Conservation (phyloP, 2,329 filamentous ascomycete genomes). For the Truncatella angustata region DNA sequence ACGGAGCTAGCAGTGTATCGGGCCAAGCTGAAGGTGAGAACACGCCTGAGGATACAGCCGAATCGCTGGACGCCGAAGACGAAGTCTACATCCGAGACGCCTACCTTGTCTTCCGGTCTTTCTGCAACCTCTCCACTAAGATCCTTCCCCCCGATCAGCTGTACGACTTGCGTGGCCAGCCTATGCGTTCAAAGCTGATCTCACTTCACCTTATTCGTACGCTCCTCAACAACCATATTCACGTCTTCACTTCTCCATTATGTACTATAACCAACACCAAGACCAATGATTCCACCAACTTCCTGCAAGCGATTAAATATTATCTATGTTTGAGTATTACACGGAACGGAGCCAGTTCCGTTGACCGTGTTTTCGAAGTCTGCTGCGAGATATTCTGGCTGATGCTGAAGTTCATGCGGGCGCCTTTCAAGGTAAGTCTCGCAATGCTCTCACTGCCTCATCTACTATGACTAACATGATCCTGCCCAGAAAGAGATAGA, state of each 20-base stretch:
- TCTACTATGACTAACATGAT: slow-evolving; percentile 22
- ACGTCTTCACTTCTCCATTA: slow-evolving; percentile 85
- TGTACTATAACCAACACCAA: slow-evolving; percentile 92
- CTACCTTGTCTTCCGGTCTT: slow-evolving; percentile 93
- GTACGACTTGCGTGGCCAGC: slow-evolving; percentile 87
- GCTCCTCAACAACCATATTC: slow-evolving; percentile 88
- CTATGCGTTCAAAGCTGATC: slow-evolving; percentile 95
- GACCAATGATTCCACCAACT: slow-evolving; percentile 82
- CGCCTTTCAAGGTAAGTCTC: slow-evolving; percentile 79
- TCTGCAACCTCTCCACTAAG: slow-evolving; percentile 97
- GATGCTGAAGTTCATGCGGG: slow-evolving; percentile 90
- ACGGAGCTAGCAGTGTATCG: slow-evolving; percentile 45
- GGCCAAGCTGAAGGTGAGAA: slow-evolving; percentile 56
- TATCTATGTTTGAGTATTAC: slow-evolving; percentile 95
- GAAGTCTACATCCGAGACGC: slow-evolving; percentile 97
- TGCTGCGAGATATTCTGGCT: slow-evolving; percentile 98
- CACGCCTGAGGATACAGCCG: slow-evolving; percentile 52
- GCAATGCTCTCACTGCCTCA: background rate
- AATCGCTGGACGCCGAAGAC: slow-evolving; percentile 71
- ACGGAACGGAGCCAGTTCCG: slow-evolving; percentile 90
- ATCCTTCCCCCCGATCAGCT: slow-evolving; percentile 85
- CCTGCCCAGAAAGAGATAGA: slow-evolving; percentile 81
- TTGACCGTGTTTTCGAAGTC: slow-evolving; percentile 89
- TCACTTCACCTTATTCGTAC: slow-evolving; percentile 95
- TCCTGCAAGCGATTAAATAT: slow-evolving; percentile 93